Percentiles rank a stretch among this genome's conserved stretches.
phyloP scores from a whole-genome alignment of 2,329 filamentous ascomycete species.

The Cytospora chrysosperma region DNA sequence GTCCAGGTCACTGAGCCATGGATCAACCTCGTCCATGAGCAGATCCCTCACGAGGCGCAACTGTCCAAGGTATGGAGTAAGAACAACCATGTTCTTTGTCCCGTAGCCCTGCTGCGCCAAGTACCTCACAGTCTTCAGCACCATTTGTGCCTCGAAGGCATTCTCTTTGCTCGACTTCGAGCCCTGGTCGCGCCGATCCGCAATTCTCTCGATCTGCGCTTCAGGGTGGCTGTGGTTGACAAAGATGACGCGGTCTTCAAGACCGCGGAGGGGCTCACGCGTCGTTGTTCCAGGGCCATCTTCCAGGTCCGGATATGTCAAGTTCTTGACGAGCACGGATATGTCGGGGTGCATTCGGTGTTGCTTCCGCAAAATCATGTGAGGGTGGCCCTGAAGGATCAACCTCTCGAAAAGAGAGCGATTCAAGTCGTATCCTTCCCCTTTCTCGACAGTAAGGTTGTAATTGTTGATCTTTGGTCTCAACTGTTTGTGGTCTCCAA shows the following conservation, averaged over 20 bases:
- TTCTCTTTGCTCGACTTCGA: slow-evolving; percentile 60
- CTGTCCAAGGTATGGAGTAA: slow-evolving; percentile 74
- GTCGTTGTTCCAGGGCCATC: slow-evolving; percentile 52
- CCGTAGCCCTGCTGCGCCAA: slow-evolving; percentile 70
- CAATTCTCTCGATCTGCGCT: slow-evolving; percentile 39
- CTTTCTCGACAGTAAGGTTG: slow-evolving; percentile 59
- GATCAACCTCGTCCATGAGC: slow-evolving; percentile 58
- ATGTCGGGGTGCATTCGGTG: slow-evolving; percentile 71
- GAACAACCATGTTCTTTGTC: slow-evolving; percentile 62
- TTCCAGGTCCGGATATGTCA: slow-evolving; percentile 62
- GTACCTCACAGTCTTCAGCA: slow-evolving; percentile 63
- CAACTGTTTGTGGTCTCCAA: slow-evolving; percentile 73
- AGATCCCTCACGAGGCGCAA: slow-evolving; percentile 55
- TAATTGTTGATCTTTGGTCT: slow-evolving; percentile 66
- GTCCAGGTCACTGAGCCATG: slow-evolving; percentile 68
- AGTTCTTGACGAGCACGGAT: slow-evolving; percentile 52
- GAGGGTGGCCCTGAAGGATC: slow-evolving; percentile 52
- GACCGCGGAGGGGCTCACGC: slow-evolving; percentile 51
- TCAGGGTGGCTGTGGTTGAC: slow-evolving; percentile 62
- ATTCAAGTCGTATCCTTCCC: slow-evolving; percentile 66
- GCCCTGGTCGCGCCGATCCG: slow-evolving; percentile 50
- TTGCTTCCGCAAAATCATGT: slow-evolving; percentile 57
- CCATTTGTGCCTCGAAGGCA: slow-evolving; percentile 63
- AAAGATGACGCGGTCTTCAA: slow-evolving; percentile 62
- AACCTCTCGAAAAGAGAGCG: slow-evolving; percentile 68